Base-by-base conservation (phyloP, 768 basidiomycete species). In the Daedalea quercina region DNA sequence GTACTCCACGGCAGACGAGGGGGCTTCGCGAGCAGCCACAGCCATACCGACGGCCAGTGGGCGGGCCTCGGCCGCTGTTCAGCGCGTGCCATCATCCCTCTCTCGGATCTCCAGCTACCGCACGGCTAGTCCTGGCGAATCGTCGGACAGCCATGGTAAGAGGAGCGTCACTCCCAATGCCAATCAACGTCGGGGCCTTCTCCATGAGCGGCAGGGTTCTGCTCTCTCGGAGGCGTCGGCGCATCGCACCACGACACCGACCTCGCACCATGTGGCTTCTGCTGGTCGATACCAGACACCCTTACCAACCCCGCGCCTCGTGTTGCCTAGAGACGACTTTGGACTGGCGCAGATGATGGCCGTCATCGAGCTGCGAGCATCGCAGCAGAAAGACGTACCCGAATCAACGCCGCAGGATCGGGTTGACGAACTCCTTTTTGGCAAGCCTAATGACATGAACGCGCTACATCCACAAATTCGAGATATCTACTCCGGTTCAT, bases 291-390 rank as follows among this genome's bases (percentile, higher is more conserved):
- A 37, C 11, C 35, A 23, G 25, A 12, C 52, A n/a, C 52, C 59
- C 13, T 26, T 47, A 50, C 64, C 71, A 1, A 68, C 69, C 19
- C 55, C 57, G 56, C 77, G 69, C 43, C 73, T 76, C 31, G 65
- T 79, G 41, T 67, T 86, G 45, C 80, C 80, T n/a, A 78, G 76
- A 55, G 84, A 94, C 63, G 91, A 94, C 66, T 94, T 94, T 69
- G 94, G 94, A 1, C 72, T 95, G 23, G 70, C 80, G 8, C 77
- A 84, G 48, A 93, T 96, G 90, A 78, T 96, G 78, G 85, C 90
- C 23, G 76, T 94, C 41, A 92, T 96, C 51, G 86, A 93, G 66
- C 76, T 78, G 34, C 75, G 76, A 31, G 82, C 81, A 23, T 64
- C 67, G 37, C 61, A 65, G 28, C 73, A 67, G 52, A 61, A 40